Base-by-base conservation (phyloP, 805 yeast genomes). In the Cyberlindnera misumaiensis region DNA sequence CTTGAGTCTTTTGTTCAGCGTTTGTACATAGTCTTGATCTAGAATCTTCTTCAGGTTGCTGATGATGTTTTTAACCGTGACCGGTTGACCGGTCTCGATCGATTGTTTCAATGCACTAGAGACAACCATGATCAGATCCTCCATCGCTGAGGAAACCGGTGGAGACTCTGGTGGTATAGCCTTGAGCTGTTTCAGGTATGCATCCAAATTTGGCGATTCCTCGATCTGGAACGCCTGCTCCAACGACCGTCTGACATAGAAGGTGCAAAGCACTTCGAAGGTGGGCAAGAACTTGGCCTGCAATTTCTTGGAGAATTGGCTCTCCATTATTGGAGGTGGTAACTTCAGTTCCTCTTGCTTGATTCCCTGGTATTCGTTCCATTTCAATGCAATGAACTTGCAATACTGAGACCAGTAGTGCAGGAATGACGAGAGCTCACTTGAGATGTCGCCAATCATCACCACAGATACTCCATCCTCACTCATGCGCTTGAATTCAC, bases 401-500 rank as follows among this genome's bases (percentile, higher is more conserved):
- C 82, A 70, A 55, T 85, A 86, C 64, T 82, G 68, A 14, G 84
- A 68, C 97, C 97, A 90, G 45, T 87, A 79, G 53, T 83, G 85
- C 53, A 90, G 63, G 56, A 93, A 82, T 8, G 81, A 67, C 0
- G 94, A 74, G 12, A 84, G 62, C 51, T 93, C 97, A 38, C 69
- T 72, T 10, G 83, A 63, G 15, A 83, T 52, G 41, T 73, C 77
- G n/a, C 85, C 83, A 11, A 83, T 72, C 32, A 78, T 76, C 13
- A 76, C 73, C n/a, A 83, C 66, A 5, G 84, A 68, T 4, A 71
- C 62, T 27, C 63, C 65, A 16, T 63, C 64, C 34, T 62, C 64
- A 13, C 56, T 55, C 14, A 44, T 45, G 13, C 58, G 63, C 4
- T 56, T 45, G 32, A 47, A 42, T 13, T 62, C 64, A 13, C 55